Evolutionary conservation across 495 filamentous ascomycete species (phyloP), one percentile per base, ranked within the genome.

Genomic region (Cryomyces minteri): DNA sequence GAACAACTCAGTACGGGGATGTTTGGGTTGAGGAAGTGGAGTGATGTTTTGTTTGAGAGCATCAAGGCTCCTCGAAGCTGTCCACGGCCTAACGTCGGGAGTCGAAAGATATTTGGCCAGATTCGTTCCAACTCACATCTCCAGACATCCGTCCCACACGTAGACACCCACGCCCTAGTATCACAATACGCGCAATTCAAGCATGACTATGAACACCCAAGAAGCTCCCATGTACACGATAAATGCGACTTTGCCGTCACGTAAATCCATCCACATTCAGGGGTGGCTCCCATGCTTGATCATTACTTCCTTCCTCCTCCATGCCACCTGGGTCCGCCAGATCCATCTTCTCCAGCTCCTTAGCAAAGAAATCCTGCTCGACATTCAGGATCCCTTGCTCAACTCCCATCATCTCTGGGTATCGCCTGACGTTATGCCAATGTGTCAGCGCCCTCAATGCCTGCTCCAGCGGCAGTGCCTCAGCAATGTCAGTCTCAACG

Each of bases 401-500:
- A 0, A 74, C 72, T 9, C 80, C 82, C 81, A 95, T 88, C 31
- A 74, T 69, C 40, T 83, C 80, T 31, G 81, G 79, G 52, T 90
- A 96, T 43, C 74, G 60, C 36, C 81, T 71, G 18, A 25, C 18
- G 18, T 25, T 25, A 25, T 25, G 18, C 84, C 90, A 98, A 58
- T 92, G 82, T 33, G 87, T 93, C 43, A 98, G 57, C 25, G 76
- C 81, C 31, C 90, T 69, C 29, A 94, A 67, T 0, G 84, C 86
- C 61, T 94, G 84, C 61, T 98, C 90, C 5, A 92, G 64, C 5
- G 88, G 88, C 47, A 95, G 58, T 6, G 84, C 83, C 54, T 94
- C 86, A 54, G 95, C 90, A 0, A 95, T 85, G 50, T 92, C 87
- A 1, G 77, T 80, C 52, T 98, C 90, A 4, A 95, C 78, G 51